These are phyloP conservation scores for Neurospora sp. DNA, from an alignment of 495 filamentous ascomycete genomes.

Conservation along the genomic window DNA sequence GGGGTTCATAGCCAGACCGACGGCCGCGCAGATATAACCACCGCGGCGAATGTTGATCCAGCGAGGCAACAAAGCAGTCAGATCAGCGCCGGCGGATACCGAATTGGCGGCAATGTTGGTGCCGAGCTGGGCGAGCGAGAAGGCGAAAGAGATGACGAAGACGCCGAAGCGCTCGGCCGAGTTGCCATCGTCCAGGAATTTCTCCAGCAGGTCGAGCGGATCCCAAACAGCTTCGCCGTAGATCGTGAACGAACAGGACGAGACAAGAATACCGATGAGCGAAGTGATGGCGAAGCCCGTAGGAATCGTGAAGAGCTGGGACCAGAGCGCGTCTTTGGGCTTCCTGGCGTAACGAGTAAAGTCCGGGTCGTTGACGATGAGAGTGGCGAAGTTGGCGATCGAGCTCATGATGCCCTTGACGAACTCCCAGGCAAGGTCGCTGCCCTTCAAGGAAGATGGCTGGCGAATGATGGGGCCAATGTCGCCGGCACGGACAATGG, in stretches of 20 bases:
- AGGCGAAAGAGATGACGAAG: constrained; percentile 75
- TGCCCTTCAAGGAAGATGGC: constrained; percentile 51
- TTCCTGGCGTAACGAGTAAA: constrained; percentile 79
- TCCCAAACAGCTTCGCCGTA: constrained; percentile 77
- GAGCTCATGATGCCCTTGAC: constrained; percentile 78
- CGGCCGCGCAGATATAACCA: constrained; percentile 74
- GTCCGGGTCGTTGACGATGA: constrained; percentile 76
- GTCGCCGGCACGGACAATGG: constrained; percentile 71
- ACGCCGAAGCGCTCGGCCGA: constrained; percentile 75
- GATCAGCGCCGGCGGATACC: constrained; percentile 79
- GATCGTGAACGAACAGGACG: constrained; percentile 73
- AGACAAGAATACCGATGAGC: constrained; percentile 90
- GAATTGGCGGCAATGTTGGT: constrained; percentile 93
- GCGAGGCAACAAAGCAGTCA: constrained; percentile 81
- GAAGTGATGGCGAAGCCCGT: constrained; percentile 79
- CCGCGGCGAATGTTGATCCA: constrained; percentile 85
- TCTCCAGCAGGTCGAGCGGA: constrained; percentile 63
- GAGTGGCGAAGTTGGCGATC: constrained; percentile 87
- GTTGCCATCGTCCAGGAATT: constrained; percentile 65
- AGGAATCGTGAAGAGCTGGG: constrained; percentile 81
- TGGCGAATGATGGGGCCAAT: constrained; percentile 79
- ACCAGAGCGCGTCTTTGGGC: constrained; percentile 77
- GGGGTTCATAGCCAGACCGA: constrained; percentile 83
- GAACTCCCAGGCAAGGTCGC: constrained; percentile 67
- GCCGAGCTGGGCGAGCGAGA: constrained; percentile 78